A percentile compares a stretch with the other conserved stretches of the same genome.
phyloP scores from a whole-genome alignment of 129 eudicot species.

The Oenanthe sinensis region DNA sequence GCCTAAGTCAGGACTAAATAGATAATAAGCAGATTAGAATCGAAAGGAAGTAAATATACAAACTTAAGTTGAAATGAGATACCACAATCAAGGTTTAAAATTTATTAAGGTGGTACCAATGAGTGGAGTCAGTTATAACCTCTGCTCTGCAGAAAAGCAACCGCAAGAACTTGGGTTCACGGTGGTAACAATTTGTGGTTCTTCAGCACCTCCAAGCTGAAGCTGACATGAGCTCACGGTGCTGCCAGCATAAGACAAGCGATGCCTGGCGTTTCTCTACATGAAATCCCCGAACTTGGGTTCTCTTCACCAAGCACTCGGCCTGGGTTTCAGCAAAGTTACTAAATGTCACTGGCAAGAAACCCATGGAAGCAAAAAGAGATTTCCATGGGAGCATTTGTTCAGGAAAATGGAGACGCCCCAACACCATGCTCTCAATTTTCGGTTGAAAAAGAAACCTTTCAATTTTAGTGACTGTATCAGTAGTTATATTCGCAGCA shows the following conservation, averaged over 20 bases:
- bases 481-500: conserved; percentile 34
- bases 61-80: conserved; percentile 23
- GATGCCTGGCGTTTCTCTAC: conserved; percentile 46
- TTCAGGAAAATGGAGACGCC: conserved; percentile 39
- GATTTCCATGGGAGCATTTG: conserved; percentile 52
- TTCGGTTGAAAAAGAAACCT: conserved; percentile 47
- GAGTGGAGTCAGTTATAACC: conserved; percentile 27
- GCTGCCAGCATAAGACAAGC: conserved; percentile 58
- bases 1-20: conserved; percentile 16
- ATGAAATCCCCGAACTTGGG: conserved; percentile 50
- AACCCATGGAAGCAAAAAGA: conserved; percentile 41
- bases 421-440: conserved; percentile 39
- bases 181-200: not conserved
- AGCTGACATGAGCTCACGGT: conserved; percentile 42
- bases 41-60: conserved; percentile 32
- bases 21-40: conserved; percentile 13
- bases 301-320: conserved; percentile 38
- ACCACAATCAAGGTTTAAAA: conserved; percentile 29
- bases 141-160: conserved; percentile 9
- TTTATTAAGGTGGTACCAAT: conserved; percentile 27
- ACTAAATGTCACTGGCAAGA: conserved; percentile 32
- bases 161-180: conserved; percentile 4
- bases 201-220: conserved; percentile 66
- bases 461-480: conserved; percentile 41
- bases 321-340: conserved; percentile 59